phyloP scores from a whole-genome alignment of 2,329 filamentous ascomycete species.

The Neopestalotiopsis sp. region DNA sequence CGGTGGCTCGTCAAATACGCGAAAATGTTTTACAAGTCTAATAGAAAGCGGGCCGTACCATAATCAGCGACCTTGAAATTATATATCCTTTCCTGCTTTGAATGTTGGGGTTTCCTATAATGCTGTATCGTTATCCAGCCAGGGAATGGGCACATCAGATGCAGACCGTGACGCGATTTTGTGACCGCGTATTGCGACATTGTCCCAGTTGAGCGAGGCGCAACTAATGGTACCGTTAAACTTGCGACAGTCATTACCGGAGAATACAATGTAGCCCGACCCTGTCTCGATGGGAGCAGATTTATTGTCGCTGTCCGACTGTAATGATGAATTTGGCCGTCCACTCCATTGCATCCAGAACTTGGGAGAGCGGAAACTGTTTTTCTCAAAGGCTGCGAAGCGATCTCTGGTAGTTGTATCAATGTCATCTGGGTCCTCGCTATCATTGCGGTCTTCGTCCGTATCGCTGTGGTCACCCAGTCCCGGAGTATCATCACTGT shows the following conservation, averaged over 20 bases:
- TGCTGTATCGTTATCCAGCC: background rate
- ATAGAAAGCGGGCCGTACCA: background rate
- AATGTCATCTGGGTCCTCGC: conserved; percentile 16
- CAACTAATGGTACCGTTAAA: conserved; percentile 30
- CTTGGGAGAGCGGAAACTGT: conserved; percentile 30
- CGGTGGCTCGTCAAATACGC: background rate
- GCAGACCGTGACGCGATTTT: conserved; percentile 25
- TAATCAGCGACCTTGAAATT: background rate
- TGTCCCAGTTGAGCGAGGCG: conserved; percentile 26
- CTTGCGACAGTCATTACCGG: conserved; percentile 28
- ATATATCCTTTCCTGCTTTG: background rate
- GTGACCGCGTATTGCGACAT: conserved; percentile 25
- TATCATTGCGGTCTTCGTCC: background rate
- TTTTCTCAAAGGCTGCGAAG: conserved; percentile 28
- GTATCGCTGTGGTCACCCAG: background rate
- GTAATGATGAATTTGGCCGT: background rate
- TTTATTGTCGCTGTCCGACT: background rate
- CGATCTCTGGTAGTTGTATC: conserved; percentile 12
- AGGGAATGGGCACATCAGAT: conserved; percentile 15
- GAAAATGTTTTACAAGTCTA: background rate
- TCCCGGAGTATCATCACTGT: background rate
- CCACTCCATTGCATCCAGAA: conserved; percentile 30
- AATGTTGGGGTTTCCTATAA: background rate
- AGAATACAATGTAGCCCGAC: conserved; percentile 31
- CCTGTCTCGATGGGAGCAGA: conserved; percentile 16